Percentiles rank a stretch among this genome's conserved stretches.
phyloP scores from a whole-genome alignment of 768 basidiomycete genomes.

The Candolleomyces efflorescens region DNA sequence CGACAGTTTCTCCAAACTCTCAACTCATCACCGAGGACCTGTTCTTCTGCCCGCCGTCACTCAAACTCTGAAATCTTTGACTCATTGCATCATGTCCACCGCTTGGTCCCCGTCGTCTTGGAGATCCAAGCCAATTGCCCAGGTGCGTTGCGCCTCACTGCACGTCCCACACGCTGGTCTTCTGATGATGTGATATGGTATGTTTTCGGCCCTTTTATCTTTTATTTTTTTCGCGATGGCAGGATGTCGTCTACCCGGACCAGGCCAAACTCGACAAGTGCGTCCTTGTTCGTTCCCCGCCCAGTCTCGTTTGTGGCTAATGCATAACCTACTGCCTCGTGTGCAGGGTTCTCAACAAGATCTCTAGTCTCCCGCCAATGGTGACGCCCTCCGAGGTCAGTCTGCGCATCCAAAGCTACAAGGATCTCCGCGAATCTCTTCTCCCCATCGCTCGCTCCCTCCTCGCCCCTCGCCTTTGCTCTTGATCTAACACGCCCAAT shows the following conservation, averaged over 20 bases:
- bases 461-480: slow-evolving; percentile 6
- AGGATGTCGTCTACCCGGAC: slow-evolving; percentile 20
- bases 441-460: slow-evolving; percentile 6
- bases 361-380: slow-evolving; percentile 77
- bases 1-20: neutral
- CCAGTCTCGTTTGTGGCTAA: neutral
- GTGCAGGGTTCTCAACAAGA: slow-evolving; percentile 70
- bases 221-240: neutral
- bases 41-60: neutral
- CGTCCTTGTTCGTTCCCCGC: neutral
- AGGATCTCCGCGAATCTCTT: slow-evolving; percentile 20
- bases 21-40: slow-evolving; percentile 1
- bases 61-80: neutral
- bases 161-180: too few relatives aligned
- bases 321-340: neutral
- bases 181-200: too few relatives aligned
- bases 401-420: slow-evolving; percentile 17
- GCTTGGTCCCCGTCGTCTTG: slow-evolving; percentile 77
- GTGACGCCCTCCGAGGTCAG: slow-evolving; percentile 90
- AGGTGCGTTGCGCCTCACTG: slow-evolving; percentile 11
- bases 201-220: neutral
- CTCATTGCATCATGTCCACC: slow-evolving; percentile 13
- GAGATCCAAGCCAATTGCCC: slow-evolving; percentile 39
- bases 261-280: slow-evolving; percentile 15
- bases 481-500: neutral